These are phyloP conservation scores for Metschnikowia koreensis DNA, from an alignment of 805 yeast species.

Conservation along the genomic window DNA sequence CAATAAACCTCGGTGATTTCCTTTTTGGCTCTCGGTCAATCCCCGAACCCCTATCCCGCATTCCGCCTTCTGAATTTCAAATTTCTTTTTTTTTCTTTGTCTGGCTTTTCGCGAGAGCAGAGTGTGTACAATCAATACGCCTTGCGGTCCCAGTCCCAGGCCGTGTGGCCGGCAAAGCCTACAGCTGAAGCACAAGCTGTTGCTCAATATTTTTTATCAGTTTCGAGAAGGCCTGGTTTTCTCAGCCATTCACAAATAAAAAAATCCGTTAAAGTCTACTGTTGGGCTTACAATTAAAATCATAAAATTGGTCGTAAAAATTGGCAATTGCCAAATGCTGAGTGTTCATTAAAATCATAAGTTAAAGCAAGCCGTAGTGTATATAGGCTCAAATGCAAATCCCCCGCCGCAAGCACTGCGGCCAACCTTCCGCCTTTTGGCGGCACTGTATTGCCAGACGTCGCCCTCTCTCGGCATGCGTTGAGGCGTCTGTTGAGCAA, in stretches of 20 bases:
- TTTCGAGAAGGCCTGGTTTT: no score
- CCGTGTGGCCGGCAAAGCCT: not conserved
- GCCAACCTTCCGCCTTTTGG: constrained; percentile 3
- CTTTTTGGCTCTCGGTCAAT: not conserved
- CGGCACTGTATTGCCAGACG: not conserved
- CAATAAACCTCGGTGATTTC: no score
- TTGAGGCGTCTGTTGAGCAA: constrained; percentile 2
- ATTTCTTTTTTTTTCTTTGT: not conserved
- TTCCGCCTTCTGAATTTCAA: not conserved
- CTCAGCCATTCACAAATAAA: no score
- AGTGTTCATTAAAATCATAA: constrained; percentile 11
- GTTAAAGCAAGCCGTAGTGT: constrained; percentile 1
- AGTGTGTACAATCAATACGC: not conserved
- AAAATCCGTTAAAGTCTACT: not conserved
- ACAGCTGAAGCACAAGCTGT: not conserved
- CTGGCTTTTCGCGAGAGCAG: not conserved
- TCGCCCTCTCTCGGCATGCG: not conserved
- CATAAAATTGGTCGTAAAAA: not conserved
- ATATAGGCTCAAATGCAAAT: constrained; percentile 8
- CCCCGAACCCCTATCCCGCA: not conserved
- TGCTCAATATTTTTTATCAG: no score
- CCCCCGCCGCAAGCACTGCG: constrained; percentile 5
- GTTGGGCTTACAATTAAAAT: not conserved
- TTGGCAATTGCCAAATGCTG: constrained; percentile 10
- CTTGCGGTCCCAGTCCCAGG: not conserved